Evolutionary conservation across 208 protist species (phyloP).

Genomic region (Tritrichomonas foetus): DNA sequence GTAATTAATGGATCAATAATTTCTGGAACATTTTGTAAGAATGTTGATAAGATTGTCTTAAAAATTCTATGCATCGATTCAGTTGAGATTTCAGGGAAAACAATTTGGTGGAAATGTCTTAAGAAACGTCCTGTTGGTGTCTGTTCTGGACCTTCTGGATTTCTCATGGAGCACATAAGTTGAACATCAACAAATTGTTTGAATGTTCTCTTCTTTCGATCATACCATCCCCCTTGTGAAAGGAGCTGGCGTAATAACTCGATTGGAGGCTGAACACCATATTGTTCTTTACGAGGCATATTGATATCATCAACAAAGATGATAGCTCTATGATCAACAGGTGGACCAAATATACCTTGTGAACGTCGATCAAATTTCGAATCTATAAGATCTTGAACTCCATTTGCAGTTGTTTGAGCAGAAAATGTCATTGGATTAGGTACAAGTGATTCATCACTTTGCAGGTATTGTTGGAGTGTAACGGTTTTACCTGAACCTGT

Average conservation of each 20-base stretch:
- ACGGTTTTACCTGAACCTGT: constrained; percentile 95
- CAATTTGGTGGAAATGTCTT: constrained; percentile 86
- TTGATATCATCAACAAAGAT: constrained; percentile 95
- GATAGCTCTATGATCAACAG: constrained; percentile 73
- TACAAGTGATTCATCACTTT: constrained; percentile 51
- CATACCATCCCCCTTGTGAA: constrained; percentile 88
- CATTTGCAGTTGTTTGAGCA: constrained; percentile 79
- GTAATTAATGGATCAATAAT: constrained; percentile 55
- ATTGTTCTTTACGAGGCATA: constrained; percentile 88
- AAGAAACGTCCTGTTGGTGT: constrained; percentile 86
- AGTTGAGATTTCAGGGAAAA: constrained; percentile 12
- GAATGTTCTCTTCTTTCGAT: constrained; percentile 84
- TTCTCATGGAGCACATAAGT: constrained; percentile 87
- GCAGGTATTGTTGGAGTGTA: constrained; percentile 33
- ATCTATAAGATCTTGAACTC: constrained; percentile 89
- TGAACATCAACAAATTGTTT: constrained; percentile 76
- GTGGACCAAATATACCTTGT: constrained; percentile 83
- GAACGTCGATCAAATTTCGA: constrained; percentile 84
- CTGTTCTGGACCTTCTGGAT: constrained; percentile 85
- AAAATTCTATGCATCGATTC: constrained; percentile 62
- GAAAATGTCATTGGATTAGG: constrained; percentile 83
- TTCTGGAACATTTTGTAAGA: background rate
- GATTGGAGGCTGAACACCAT: constrained; percentile 88
- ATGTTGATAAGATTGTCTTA: constrained; percentile 55
- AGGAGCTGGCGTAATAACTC: constrained; percentile 92